phyloP scores from a whole-genome alignment of 176 grass and related monocot genomes.

The Canna indica region DNA sequence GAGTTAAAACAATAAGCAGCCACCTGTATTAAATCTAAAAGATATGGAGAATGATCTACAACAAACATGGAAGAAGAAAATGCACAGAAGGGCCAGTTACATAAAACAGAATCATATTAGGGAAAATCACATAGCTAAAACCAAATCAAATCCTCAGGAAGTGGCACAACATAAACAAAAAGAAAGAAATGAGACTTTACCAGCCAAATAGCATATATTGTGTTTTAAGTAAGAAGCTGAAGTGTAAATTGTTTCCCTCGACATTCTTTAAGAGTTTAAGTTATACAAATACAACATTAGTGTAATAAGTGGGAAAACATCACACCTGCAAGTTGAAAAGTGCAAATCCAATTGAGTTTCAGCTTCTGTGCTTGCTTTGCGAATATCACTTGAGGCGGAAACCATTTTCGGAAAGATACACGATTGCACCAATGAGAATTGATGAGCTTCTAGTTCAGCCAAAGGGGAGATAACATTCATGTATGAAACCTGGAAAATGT shows the following conservation, averaged over 20 bases:
- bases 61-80: neutral
- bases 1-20: neutral
- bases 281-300: neutral
- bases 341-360: conserved; percentile 74
- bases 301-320: conserved; percentile 23
- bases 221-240: neutral
- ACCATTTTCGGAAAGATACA: conserved; percentile 80
- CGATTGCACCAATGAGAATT: conserved; percentile 82
- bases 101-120: neutral
- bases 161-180: neutral
- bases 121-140: neutral
- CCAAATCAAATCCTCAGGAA: neutral
- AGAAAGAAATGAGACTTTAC: neutral
- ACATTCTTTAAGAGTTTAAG: neutral
- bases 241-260: neutral
- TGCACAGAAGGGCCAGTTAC: too few relatives aligned
- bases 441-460: conserved; percentile 75
- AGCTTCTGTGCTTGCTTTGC: conserved; percentile 62
- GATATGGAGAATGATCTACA: neutral
- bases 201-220: neutral
- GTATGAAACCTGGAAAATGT: conserved; percentile 4
- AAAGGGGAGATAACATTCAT: conserved; percentile 54
- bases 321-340: conserved; percentile 65
- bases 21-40: neutral
- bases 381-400: conserved; percentile 54